phyloP scores from a whole-genome alignment of 805 yeast species.

The Saccharomycopsis javanensis region DNA sequence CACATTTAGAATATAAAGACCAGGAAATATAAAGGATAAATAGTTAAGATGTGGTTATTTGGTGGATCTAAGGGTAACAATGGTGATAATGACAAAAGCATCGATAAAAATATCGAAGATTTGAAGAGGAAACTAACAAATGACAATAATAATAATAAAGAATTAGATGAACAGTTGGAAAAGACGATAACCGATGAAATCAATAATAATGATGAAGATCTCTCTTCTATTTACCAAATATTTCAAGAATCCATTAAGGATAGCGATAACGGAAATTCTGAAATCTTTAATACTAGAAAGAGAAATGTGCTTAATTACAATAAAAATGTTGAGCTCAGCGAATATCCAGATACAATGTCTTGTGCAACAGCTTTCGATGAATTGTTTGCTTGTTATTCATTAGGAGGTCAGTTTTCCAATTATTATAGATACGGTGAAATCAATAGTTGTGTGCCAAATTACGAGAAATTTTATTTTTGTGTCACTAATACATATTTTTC shows the following conservation, averaged over 20 bases:
- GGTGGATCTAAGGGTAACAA: not conserved
- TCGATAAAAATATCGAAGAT: no score
- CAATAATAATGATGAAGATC: conserved; percentile 10
- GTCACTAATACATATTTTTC: conserved; percentile 46
- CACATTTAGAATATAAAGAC: not conserved
- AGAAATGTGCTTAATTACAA: conserved; percentile 3
- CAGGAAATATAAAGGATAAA: not conserved
- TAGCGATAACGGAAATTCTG: not conserved
- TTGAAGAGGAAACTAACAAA: not conserved
- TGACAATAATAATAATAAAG: no score
- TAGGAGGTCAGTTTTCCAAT: conserved; percentile 82
- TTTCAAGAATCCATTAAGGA: conserved; percentile 14
- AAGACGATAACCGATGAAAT: conserved; percentile 1
- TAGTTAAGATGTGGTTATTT: not conserved
- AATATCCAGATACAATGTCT: conserved; percentile 34
- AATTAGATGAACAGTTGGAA: not conserved
- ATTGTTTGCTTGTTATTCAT: conserved; percentile 71
- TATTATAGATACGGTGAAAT: conserved; percentile 78
- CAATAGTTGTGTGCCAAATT: conserved; percentile 58
- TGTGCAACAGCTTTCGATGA: conserved; percentile 84
- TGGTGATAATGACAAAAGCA: not conserved
- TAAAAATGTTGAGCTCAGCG: conserved; percentile 1
- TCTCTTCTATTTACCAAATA: conserved; percentile 10
- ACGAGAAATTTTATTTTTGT: conserved; percentile 76
- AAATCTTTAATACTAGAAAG: conserved; percentile 4